A percentile compares a stretch with the other conserved stretches of the same genome.
phyloP scores from a whole-genome alignment of 352 stramenopile genomes.

The Phytopythium mirpurense region DNA sequence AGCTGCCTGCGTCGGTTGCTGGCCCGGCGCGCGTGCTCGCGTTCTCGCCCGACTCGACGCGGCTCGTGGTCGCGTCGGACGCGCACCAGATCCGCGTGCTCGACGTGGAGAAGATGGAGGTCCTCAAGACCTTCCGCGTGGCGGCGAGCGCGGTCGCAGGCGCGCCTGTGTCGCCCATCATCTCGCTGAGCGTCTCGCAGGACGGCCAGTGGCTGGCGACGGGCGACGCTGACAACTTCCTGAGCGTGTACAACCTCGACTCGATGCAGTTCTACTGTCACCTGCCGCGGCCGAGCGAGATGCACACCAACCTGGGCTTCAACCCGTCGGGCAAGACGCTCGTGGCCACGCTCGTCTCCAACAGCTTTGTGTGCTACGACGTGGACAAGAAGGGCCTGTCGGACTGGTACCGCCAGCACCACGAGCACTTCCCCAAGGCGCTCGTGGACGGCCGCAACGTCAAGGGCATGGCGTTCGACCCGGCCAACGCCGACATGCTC shows the following conservation, averaged over 20 bases:
- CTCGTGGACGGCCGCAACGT: slow-evolving; percentile 68
- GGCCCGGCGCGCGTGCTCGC: slow-evolving; percentile 59
- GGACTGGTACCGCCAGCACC: slow-evolving; percentile 64
- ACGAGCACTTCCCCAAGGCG: slow-evolving; percentile 68
- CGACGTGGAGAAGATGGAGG: slow-evolving; percentile 62
- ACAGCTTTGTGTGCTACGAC: slow-evolving; percentile 84
- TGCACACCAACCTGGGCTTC: slow-evolving; percentile 33
- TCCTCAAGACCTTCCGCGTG: slow-evolving; percentile 72
- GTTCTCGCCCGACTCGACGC: slow-evolving; percentile 77
- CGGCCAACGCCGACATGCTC: slow-evolving; percentile 62
- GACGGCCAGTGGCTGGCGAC: slow-evolving; percentile 80
- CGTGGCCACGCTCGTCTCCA: slow-evolving; percentile 76
- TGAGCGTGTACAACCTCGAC: slow-evolving; percentile 83
- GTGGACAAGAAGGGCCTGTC: slow-evolving; percentile 76
- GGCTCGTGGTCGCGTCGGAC: slow-evolving; percentile 57
- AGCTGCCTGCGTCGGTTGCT: slow-evolving; percentile 23
- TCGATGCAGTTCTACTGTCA: slow-evolving; percentile 85
- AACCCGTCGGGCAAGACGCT: slow-evolving; percentile 70
- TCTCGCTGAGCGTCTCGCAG: slow-evolving; percentile 69
- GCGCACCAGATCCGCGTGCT: slow-evolving; percentile 70
- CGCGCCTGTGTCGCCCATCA: slow-evolving; percentile 32
- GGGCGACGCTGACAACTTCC: slow-evolving; percentile 59
- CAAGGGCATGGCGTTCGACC: slow-evolving; percentile 80
- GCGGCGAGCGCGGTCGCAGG: slow-evolving; percentile 13
- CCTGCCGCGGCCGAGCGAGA: slow-evolving; percentile 41